phyloP scores from a whole-genome alignment of 83 land plant species.

The Diphasiastrum complanatum region DNA sequence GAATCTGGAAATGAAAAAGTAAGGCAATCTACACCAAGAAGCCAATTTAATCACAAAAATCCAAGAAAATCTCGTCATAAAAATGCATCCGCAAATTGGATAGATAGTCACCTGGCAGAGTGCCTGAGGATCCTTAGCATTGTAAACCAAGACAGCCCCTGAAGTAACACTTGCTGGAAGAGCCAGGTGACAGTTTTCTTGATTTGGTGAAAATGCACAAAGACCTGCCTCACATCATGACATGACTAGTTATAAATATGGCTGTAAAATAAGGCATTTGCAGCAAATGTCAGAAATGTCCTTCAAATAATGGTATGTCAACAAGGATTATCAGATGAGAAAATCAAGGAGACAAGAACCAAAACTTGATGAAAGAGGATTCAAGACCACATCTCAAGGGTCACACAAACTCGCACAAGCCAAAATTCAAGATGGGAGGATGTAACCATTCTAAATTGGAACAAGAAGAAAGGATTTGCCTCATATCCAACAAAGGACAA shows the following conservation, averaged over 20 bases:
- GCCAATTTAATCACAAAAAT: background rate
- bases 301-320: too few species aligned
- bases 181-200: slow-evolving; percentile 64
- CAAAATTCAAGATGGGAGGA: too few species aligned
- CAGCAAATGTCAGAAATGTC: slow-evolving; percentile 1
- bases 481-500: too few species aligned
- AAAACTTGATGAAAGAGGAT: too few species aligned
- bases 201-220: slow-evolving; percentile 68
- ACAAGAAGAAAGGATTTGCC: too few species aligned
- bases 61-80: background rate
- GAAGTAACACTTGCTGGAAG: slow-evolving; percentile 62
- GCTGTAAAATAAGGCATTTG: background rate
- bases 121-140: slow-evolving; percentile 61
- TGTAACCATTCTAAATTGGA: too few species aligned
- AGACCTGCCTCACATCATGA: slow-evolving; percentile 38
- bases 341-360: too few species aligned
- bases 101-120: slow-evolving; percentile 83
- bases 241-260: background rate
- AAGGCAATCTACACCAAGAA: background rate
- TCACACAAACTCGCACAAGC: too few species aligned
- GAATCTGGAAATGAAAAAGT: slow-evolving; percentile 44
- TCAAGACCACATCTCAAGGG: too few species aligned
- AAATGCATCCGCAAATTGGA: background rate
- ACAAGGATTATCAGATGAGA: too few species aligned
- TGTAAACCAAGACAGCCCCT: slow-evolving; percentile 60